A percentile compares a stretch with the other conserved stretches of the same genome.
phyloP scores from a whole-genome alignment of 768 basidiomycete species.

The Naematelia encephala region DNA sequence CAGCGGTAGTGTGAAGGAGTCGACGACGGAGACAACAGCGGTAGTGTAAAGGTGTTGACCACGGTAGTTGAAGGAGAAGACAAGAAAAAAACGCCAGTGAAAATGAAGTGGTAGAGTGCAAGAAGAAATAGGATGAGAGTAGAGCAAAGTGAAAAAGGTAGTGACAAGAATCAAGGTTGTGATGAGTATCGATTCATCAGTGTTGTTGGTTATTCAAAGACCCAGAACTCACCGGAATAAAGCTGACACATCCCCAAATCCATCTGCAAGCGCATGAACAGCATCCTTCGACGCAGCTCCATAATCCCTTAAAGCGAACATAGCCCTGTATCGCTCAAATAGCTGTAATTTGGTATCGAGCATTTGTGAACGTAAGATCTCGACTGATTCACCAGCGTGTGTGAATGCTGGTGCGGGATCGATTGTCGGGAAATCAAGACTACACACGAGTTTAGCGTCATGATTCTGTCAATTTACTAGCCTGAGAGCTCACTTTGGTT shows the following conservation, averaged over 20 bases:
- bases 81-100: no score
- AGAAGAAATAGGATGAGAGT: no score
- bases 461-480: no score
- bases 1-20: no score
- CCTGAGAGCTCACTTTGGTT: slow-evolving; percentile 42
- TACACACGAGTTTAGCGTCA: no score
- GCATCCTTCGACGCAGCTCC: slow-evolving; percentile 66
- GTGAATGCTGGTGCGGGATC: slow-evolving; percentile 51
- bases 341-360: slow-evolving; percentile 67
- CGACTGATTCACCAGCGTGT: slow-evolving; percentile 51
- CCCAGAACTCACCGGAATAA: slow-evolving; percentile 74
- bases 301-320: slow-evolving; percentile 97
- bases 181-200: neutral
- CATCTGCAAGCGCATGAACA: slow-evolving; percentile 83
- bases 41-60: neutral
- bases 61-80: neutral
- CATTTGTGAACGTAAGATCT: slow-evolving; percentile 61
- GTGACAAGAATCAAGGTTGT: neutral
- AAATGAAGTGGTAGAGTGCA: no score
- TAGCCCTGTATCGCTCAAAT: slow-evolving; percentile 92
- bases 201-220: slow-evolving; percentile 9
- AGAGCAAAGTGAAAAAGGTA: no score
- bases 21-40: no score
- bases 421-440: slow-evolving; percentile 50
- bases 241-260: slow-evolving; percentile 82